Evolutionary conservation across 768 basidiomycete genomes (phyloP).

Genomic region (Mycena chlorophos): DNA sequence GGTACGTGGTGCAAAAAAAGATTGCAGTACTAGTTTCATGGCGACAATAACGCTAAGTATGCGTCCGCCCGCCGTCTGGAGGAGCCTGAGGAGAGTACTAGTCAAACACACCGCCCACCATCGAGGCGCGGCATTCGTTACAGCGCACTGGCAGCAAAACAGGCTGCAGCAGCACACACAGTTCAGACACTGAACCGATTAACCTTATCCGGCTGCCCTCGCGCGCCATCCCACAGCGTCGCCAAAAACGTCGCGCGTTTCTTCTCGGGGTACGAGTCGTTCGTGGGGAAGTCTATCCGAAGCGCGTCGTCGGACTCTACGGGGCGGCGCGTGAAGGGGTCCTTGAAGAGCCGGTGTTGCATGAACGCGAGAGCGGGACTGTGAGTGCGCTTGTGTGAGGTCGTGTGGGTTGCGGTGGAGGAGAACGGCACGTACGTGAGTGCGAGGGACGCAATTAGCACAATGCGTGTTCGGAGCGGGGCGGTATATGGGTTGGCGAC

Average conservation of each 20-base stretch:
- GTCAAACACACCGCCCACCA: too few species aligned
- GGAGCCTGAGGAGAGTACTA: too few species aligned
- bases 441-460: constrained; percentile 53
- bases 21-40: too few species aligned
- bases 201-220: constrained; percentile 13
- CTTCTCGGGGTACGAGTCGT: background rate
- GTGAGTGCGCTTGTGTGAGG: background rate
- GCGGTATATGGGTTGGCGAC: constrained; percentile 51
- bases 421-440: constrained; percentile 48
- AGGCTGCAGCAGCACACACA: background rate
- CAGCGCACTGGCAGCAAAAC: background rate
- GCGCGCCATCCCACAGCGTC: constrained; percentile 29
- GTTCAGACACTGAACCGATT: constrained; percentile 34
- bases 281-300: constrained; percentile 23
- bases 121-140: too few species aligned
- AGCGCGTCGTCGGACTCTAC: constrained; percentile 22
- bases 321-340: constrained; percentile 45
- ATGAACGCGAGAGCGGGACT: constrained; percentile 55
- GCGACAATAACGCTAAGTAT: too few species aligned
- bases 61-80: too few species aligned
- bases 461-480: constrained; percentile 47
- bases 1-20: too few species aligned
- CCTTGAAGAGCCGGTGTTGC: constrained; percentile 54
- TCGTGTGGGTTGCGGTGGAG: background rate
- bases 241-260: constrained; percentile 26